phyloP scores from a whole-genome alignment of 2,329 filamentous ascomycete species.

The Xylaria sp. region DNA sequence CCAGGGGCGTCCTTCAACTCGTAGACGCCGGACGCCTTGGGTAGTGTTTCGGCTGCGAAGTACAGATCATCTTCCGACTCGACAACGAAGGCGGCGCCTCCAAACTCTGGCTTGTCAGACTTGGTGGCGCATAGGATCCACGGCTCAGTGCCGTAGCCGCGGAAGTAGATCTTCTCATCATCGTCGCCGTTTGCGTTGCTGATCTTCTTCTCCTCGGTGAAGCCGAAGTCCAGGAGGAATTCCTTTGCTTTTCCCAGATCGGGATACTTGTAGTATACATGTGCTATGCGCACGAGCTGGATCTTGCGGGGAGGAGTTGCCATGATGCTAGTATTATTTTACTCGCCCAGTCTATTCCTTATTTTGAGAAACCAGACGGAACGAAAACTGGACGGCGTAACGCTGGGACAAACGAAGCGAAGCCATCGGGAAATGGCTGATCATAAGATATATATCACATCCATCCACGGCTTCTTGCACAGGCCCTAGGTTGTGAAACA shows the following conservation, averaged over 20 bases:
- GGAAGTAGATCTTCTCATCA: slow-evolving; percentile 64
- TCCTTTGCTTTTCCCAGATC: slow-evolving; percentile 54
- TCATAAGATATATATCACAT: not conserved
- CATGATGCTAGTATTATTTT: slow-evolving; percentile 38
- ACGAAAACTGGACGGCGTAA: not conserved
- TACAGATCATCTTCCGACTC: slow-evolving; percentile 65
- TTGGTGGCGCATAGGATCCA: slow-evolving; percentile 66
- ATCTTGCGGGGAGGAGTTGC: slow-evolving; percentile 43
- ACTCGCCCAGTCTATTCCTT: not conserved
- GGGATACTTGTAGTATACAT: slow-evolving; percentile 60
- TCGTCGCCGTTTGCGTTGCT: not conserved
- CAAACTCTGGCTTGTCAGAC: slow-evolving; percentile 61
- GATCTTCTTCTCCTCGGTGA: slow-evolving; percentile 51
- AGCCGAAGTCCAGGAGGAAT: slow-evolving; percentile 62
- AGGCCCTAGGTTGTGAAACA: slow-evolving; percentile 19
- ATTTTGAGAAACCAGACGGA: not conserved
- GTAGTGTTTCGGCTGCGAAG: slow-evolving; percentile 58
- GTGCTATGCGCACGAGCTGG: slow-evolving; percentile 50
- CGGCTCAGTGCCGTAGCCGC: slow-evolving; percentile 69
- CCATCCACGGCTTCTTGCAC: slow-evolving; percentile 26
- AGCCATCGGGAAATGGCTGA: not conserved
- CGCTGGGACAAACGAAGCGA: not conserved
- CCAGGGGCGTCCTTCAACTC: slow-evolving; percentile 62
- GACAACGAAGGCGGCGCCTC: slow-evolving; percentile 67
- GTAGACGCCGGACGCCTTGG: slow-evolving; percentile 58